phyloP scores from a whole-genome alignment of 2,329 filamentous ascomycete genomes.

The Chaetomium globosum region DNA sequence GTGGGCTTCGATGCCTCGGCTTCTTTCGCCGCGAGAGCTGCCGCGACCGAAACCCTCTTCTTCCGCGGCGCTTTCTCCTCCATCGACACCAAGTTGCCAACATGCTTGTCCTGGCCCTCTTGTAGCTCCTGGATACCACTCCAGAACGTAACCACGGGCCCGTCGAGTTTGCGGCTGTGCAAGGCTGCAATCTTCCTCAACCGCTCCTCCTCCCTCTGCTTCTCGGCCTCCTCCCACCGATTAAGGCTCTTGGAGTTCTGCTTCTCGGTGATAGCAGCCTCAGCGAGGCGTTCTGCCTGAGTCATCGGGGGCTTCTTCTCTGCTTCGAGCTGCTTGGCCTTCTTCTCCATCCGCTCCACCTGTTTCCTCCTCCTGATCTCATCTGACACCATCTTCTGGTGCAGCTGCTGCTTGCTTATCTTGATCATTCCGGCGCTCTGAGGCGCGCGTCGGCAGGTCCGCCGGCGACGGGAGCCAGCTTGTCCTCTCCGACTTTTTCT shows the following conservation, averaged over 20 bases:
- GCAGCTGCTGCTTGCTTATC: conserved; percentile 62
- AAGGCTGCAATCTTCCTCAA: conserved; percentile 82
- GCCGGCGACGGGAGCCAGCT: conserved; percentile 60
- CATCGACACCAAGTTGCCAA: conserved; percentile 66
- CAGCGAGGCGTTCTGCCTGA: conserved; percentile 79
- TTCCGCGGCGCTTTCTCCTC: conserved; percentile 60
- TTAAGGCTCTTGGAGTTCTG: conserved; percentile 88
- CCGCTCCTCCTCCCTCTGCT: conserved; percentile 81
- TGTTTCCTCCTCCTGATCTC: conserved; percentile 72
- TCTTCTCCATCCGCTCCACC: conserved; percentile 66
- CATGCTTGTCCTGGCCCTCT: conserved; percentile 71
- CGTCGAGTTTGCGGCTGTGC: conserved; percentile 81
- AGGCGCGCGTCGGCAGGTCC: conserved; percentile 61
- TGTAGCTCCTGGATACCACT: conserved; percentile 86
- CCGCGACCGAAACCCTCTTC: conserved; percentile 51
- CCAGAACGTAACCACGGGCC: conserved; percentile 89
- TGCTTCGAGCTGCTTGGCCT: conserved; percentile 70
- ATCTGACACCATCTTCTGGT: conserved; percentile 73
- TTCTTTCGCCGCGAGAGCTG: conserved; percentile 43
- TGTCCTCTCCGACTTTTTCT: conserved; percentile 62
- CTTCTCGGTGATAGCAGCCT: conserved; percentile 81
- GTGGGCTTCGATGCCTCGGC: conserved; percentile 19
- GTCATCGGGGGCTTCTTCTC: conserved; percentile 80
- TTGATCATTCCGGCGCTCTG: conserved; percentile 61
- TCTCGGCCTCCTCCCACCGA: conserved; percentile 91